Conservation (phyloP, 805 yeast genomes). For the Kodamaea fukazawae region DNA sequence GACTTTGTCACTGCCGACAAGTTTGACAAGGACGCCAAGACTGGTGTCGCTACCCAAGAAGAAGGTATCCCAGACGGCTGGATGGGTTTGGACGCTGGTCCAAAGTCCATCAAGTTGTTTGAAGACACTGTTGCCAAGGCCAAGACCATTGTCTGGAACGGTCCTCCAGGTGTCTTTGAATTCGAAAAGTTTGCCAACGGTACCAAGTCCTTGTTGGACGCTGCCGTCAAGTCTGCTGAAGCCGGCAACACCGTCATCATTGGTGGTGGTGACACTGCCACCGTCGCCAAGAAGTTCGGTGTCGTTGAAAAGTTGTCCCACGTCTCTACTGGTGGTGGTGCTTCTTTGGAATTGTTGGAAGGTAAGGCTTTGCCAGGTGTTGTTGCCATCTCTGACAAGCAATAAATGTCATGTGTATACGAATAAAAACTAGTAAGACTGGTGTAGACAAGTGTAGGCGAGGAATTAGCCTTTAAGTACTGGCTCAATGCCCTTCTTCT, state of each 20-base stretch:
- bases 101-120: conserved; percentile 78
- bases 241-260: conserved; percentile 92
- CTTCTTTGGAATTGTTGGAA: conserved; percentile 96
- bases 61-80: conserved; percentile 93
- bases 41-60: conserved; percentile 79
- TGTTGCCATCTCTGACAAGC: conserved; percentile 78
- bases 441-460: not conserved
- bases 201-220: conserved; percentile 86
- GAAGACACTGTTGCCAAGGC: conserved; percentile 83
- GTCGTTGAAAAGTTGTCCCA: conserved; percentile 95
- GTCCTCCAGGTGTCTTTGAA: conserved; percentile 99
- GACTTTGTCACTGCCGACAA: conserved; percentile 95
- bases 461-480: no score
- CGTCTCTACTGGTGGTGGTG: conserved; percentile 99
- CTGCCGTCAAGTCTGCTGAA: conserved; percentile 80
- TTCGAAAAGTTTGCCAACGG: conserved; percentile 89
- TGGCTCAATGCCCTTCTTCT: no score
- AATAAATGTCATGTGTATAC: conserved; percentile 10
- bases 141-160: conserved; percentile 99
- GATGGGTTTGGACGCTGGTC: conserved; percentile 97
- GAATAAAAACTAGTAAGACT: not conserved
- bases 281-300: conserved; percentile 97
- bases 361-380: conserved; percentile 99
- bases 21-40: conserved; percentile 87
- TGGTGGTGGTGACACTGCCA: conserved; percentile 99